phyloP scores from a whole-genome alignment of 495 filamentous ascomycete genomes.

The Talaromyces liani region DNA sequence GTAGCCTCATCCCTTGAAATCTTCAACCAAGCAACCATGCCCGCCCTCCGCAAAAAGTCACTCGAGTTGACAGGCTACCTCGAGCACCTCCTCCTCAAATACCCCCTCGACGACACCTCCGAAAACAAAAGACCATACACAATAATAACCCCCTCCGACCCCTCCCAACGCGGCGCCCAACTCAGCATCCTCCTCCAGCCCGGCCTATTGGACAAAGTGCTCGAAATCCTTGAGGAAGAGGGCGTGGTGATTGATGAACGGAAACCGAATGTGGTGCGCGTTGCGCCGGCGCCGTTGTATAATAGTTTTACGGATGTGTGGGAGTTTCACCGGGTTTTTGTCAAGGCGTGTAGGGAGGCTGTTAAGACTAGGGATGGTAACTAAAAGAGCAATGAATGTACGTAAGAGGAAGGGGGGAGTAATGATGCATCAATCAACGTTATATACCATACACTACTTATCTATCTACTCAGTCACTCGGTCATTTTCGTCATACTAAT shows the following conservation, averaged over 20 bases:
- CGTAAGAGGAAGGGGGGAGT: not conserved
- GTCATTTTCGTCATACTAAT: not conserved
- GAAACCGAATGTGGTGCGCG: conserved; percentile 80
- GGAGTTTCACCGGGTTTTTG: conserved; percentile 56
- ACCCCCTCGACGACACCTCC: conserved; percentile 22
- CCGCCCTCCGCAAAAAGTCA: conserved; percentile 64
- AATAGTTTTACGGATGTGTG: conserved; percentile 78
- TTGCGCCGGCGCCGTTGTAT: conserved; percentile 89
- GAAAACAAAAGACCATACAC: conserved; percentile 43
- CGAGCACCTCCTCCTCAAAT: conserved; percentile 54
- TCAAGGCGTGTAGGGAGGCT: conserved; percentile 29
- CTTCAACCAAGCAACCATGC: conserved; percentile 67
- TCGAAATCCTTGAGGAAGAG: conserved; percentile 57
- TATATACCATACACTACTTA: conserved; percentile 2
- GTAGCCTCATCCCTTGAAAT: conserved; percentile 71
- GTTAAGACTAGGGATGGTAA: not conserved
- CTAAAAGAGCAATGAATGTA: not conserved
- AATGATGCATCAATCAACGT: not conserved
- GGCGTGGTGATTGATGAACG: conserved; percentile 84
- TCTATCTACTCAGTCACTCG: not conserved
- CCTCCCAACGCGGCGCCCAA: conserved; percentile 73
- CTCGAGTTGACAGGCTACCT: conserved; percentile 71
- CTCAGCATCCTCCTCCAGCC: conserved; percentile 64
- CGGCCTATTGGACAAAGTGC: conserved; percentile 61
- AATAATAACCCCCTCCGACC: conserved; percentile 75